These are phyloP conservation scores for Cercospora brassicicola DNA, from an alignment of 2,329 filamentous ascomycete genomes.

Conservation along the genomic window DNA sequence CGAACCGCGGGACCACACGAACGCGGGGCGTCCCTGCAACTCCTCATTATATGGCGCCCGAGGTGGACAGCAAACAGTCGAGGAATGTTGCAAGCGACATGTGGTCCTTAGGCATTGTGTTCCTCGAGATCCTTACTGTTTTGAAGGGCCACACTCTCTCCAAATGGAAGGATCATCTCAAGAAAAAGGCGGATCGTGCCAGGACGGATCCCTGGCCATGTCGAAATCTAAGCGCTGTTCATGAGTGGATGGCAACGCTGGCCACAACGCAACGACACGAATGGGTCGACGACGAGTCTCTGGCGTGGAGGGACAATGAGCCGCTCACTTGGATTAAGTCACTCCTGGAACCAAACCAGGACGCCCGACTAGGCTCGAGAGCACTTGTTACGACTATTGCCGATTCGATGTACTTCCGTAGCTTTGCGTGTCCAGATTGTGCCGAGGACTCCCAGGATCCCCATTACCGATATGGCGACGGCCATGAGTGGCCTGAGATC, in stretches of 20 bases:
- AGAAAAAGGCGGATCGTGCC: background rate
- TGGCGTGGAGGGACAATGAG: background rate
- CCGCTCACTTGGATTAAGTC: background rate
- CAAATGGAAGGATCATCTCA: background rate
- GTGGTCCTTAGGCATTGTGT: background rate
- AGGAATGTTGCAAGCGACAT: background rate
- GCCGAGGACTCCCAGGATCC: background rate
- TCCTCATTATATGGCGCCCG: background rate
- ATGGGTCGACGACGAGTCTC: background rate
- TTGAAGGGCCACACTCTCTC: background rate
- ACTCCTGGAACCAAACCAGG: background rate
- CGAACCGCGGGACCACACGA: background rate
- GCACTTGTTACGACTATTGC: background rate
- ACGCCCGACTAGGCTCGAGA: background rate
- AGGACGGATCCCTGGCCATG: background rate
- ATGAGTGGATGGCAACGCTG: background rate
- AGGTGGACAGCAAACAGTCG: background rate
- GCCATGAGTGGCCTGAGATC: background rate
- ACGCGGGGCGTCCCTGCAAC: background rate
- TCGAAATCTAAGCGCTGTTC: background rate
- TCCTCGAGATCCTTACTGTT: background rate
- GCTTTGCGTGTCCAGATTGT: background rate
- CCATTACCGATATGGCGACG: background rate
- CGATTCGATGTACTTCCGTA: background rate
- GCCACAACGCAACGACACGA: background rate